These are phyloP conservation scores for Crithidia fasciculata DNA, from an alignment of 208 protist genomes.

Conservation along the genomic window DNA sequence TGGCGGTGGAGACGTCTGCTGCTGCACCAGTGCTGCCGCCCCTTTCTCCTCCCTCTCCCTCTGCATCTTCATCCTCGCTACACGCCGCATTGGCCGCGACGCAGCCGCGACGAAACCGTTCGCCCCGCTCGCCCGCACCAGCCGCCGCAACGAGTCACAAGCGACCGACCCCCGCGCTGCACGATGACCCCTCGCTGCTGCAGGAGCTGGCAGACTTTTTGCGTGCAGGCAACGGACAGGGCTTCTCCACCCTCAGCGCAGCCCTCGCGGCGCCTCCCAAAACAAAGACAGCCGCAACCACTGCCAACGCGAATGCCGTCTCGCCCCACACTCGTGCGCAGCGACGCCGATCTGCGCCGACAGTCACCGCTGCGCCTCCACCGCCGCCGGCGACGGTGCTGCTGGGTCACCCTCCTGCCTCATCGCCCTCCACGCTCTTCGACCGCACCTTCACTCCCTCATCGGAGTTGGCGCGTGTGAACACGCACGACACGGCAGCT, in stretches of 20 bases:
- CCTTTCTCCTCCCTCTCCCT: too few relatives aligned
- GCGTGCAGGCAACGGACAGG: constrained; percentile 17
- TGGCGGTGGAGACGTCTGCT: background rate
- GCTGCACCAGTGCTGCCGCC: background rate
- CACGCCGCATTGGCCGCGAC: background rate
- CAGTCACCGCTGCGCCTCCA: background rate
- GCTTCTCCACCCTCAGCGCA: constrained; percentile 25
- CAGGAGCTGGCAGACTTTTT: constrained; percentile 29
- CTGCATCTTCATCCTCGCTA: background rate
- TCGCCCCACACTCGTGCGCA: background rate
- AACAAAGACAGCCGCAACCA: too few relatives aligned
- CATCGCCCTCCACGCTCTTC: background rate
- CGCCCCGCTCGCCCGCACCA: background rate
- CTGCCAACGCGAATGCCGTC: too few relatives aligned
- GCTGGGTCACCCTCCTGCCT: background rate
- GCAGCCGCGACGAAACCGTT: background rate
- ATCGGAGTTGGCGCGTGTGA: constrained; percentile 3
- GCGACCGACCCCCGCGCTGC: background rate
- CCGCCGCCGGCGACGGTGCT: background rate
- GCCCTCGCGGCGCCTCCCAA: background rate
- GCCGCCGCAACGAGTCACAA: background rate
- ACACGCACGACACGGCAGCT: background rate
- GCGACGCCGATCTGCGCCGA: background rate
- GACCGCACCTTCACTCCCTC: constrained; percentile 12
- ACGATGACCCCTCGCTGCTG: constrained; percentile 18